A percentile compares a stretch with the other conserved stretches of the same genome.
Evolutionary conservation across 495 filamentous ascomycete genomes (phyloP).

Genomic region (Tetracladium setigerum): DNA sequence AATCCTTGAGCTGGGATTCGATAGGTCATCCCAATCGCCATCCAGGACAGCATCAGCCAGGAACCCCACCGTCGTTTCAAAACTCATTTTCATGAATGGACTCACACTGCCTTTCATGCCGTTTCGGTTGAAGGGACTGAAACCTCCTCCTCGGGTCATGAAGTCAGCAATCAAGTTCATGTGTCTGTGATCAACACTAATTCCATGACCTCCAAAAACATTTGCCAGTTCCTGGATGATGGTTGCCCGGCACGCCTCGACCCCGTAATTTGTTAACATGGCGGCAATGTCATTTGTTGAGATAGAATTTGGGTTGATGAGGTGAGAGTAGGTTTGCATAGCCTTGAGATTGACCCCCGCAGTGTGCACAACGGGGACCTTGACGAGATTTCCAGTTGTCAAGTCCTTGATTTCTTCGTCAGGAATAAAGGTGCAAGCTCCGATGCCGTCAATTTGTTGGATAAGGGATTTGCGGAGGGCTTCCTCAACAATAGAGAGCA

Average conservation of each 20-base stretch:
- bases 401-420: conserved; percentile 50
- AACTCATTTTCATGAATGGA: conserved; percentile 96
- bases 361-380: conserved; percentile 59
- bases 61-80: conserved; percentile 93
- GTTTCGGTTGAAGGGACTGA: conserved; percentile 84
- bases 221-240: conserved; percentile 82
- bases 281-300: conserved; percentile 89
- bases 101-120: conserved; percentile 75
- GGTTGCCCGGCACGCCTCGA: conserved; percentile 80
- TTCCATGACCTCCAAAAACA: conserved; percentile 89
- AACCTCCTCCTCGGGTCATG: conserved; percentile 87
- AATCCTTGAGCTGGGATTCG: conserved; percentile 78
- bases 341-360: conserved; percentile 82
- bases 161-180: conserved; percentile 92
- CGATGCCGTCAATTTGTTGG: conserved; percentile 73
- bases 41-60: conserved; percentile 86
- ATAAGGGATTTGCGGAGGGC: conserved; percentile 71
- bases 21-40: conserved; percentile 81
- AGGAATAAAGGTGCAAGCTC: conserved; percentile 60
- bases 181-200: conserved; percentile 86
- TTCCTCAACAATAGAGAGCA: conserved; percentile 80
- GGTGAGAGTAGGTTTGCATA: conserved; percentile 79
- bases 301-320: conserved; percentile 79
- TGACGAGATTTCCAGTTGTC: conserved; percentile 35
- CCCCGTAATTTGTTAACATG: conserved; percentile 79